phyloP scores from a whole-genome alignment of 2,329 filamentous ascomycete species.

The Penicillium sp. region DNA sequence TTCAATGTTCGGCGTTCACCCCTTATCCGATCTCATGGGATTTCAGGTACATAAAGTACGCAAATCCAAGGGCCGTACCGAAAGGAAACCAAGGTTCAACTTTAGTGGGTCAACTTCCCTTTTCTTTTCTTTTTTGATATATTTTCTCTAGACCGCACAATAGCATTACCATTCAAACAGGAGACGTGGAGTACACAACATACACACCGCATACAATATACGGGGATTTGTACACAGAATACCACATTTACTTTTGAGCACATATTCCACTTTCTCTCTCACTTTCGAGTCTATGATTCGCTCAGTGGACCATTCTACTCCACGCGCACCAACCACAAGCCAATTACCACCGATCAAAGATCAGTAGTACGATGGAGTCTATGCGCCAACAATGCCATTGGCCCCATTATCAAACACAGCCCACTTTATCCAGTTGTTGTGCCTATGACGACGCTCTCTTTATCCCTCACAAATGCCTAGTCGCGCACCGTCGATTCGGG shows the following conservation, averaged over 20 bases:
- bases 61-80: conserved; percentile 21
- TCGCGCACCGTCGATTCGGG: conserved; percentile 18
- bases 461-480: conserved; percentile 7
- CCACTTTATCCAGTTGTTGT: conserved; percentile 4
- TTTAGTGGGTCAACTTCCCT: conserved; percentile 2
- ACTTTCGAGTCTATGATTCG: conserved; percentile 1
- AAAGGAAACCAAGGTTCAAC: conserved; percentile 10
- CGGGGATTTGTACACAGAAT: not conserved
- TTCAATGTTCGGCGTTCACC: conserved; percentile 1
- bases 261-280: not conserved
- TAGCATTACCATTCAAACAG: not conserved
- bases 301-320: conserved; percentile 1
- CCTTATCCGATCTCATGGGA: conserved; percentile 6
- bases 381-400: conserved; percentile 20
- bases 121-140: not conserved
- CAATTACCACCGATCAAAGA: conserved; percentile 2
- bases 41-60: not conserved
- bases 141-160: conserved; percentile 1
- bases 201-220: not conserved
- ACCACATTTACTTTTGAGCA: not conserved
- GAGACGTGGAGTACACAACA: conserved; percentile 1
- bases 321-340: not conserved
- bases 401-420: not conserved
- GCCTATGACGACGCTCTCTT: not conserved
- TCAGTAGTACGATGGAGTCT: conserved; percentile 18